Conservation (phyloP, 2,329 filamentous ascomycete genomes). For the Cadophora sp. region DNA sequence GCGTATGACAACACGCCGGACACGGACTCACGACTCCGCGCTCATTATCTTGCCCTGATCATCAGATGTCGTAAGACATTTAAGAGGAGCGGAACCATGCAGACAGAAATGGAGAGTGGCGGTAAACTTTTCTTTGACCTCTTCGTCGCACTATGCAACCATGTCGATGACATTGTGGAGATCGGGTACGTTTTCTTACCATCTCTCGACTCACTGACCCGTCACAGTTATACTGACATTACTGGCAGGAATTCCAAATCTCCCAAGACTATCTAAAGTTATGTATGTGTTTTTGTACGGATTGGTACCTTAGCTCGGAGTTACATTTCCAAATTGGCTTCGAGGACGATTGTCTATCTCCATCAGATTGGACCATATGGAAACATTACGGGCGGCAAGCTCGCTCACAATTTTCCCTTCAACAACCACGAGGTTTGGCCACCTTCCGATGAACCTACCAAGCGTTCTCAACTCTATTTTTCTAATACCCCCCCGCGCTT, state of each 20-base stretch:
- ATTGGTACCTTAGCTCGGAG: constrained; percentile 43
- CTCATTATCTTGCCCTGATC: constrained; percentile 96
- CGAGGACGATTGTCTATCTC: constrained; percentile 45
- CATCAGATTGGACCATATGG: constrained; percentile 49
- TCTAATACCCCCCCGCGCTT: constrained; percentile 47
- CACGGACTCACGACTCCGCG: constrained; percentile 88
- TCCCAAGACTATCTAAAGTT: constrained; percentile 58
- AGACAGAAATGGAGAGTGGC: constrained; percentile 96
- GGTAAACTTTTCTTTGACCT: constrained; percentile 96
- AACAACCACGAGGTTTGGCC: constrained; percentile 53
- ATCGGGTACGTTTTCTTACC: constrained; percentile 56
- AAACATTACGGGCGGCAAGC: constrained; percentile 34
- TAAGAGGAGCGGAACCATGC: constrained; percentile 98
- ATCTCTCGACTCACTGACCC: constrained; percentile 35
- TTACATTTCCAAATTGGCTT: constrained; percentile 39
- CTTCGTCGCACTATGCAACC: constrained; percentile 98
- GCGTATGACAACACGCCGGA: constrained; percentile 95
- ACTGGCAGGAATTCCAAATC: constrained; percentile 56
- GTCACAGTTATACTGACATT: constrained; percentile 33
- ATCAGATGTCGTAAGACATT: constrained; percentile 97
- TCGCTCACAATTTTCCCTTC: constrained; percentile 47
- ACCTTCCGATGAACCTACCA: constrained; percentile 50
- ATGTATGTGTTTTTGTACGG: constrained; percentile 34
- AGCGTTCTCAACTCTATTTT: constrained; percentile 47
- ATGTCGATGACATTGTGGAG: constrained; percentile 94